Conservation (phyloP, 2,329 filamentous ascomycete genomes). For the Cadophora luteo-olivacea region DNA sequence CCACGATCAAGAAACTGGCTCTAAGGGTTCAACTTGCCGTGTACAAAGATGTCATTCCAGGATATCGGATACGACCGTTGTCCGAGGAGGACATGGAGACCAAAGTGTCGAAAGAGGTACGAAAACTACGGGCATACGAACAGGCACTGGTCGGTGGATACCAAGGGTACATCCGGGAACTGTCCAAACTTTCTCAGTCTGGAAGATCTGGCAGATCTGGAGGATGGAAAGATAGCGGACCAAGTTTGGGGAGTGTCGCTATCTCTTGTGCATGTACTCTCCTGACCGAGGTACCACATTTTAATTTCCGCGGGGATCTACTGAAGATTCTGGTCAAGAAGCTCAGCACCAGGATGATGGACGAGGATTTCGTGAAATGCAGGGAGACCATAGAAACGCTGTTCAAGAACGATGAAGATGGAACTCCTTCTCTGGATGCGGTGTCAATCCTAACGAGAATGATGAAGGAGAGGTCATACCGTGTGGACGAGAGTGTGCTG, state of each 20-base stretch:
- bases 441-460: constrained; percentile 88
- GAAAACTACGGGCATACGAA: constrained; percentile 82
- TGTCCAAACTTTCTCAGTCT: constrained; percentile 72
- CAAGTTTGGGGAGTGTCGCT: constrained; percentile 73
- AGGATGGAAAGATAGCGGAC: constrained; percentile 48
- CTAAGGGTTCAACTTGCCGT: constrained; percentile 87
- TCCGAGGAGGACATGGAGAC: constrained; percentile 75
- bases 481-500: constrained; percentile 82
- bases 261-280: constrained; percentile 86
- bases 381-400: constrained; percentile 79
- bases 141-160: constrained; percentile 87
- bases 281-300: constrained; percentile 85
- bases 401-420: constrained; percentile 88
- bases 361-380: constrained; percentile 80
- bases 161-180: constrained; percentile 79
- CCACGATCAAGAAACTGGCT: constrained; percentile 82
- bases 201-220: constrained; percentile 48
- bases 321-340: constrained; percentile 87
- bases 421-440: constrained; percentile 84
- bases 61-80: constrained; percentile 88
- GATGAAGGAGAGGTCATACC: constrained; percentile 88
- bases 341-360: constrained; percentile 74
- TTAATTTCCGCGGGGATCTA: constrained; percentile 92
- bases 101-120: constrained; percentile 92
- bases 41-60: constrained; percentile 95